Base-by-base conservation (phyloP, 345 rosid genomes). In the Lepidium sativum region DNA sequence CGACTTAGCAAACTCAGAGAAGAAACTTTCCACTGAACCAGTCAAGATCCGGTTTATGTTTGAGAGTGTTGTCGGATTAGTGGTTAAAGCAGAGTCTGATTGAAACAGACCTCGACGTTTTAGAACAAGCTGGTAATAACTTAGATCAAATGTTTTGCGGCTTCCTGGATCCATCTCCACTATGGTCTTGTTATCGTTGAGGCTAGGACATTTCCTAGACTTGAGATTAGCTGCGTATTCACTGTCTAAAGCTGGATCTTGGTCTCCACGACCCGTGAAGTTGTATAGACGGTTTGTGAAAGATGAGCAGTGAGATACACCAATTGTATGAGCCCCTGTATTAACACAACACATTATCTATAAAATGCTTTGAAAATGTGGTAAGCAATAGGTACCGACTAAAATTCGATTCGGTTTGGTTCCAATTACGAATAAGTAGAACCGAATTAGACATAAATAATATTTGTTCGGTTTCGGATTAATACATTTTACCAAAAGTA, bases 141-240 rank as follows among this genome's bases (percentile, higher is more conserved):
- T 73, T 2, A 87, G 84, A 75, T 92, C 96, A 41, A 92, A 92
- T 9, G 92, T 82, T 63, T 63, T 85, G 4, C 78, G 77, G 45
- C 96, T 89, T 8, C 96, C 96, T 0, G 98, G 95, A 60, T 92
- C 88, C 89, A 92, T 87, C 59, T 87, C 95, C 1, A 84, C 82
- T 8, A 71, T 79, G n/a, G 92, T 92, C 11, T 74, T 80, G 67
- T 74, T 83, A 41, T 92, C 94, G 39, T 60, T 85, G 5, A 64
- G 80, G 49, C 53, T 82, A 60, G 63, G 83, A 71, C 97, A 92
- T 72, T 89, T 89, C 5, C 75, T 83, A 8, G 89, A 78, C 78
- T 84, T 89, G 45, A 89, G 86, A 60, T 78, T 84, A 0, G 86
- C 75, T 2, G 96, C 97, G 48, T 92, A 92, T 70, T 73, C 78